Percentiles rank a stretch among this genome's conserved stretches.
Conservation (phyloP, 176 grass and related monocot genomes). For the Cocos nucifera region DNA sequence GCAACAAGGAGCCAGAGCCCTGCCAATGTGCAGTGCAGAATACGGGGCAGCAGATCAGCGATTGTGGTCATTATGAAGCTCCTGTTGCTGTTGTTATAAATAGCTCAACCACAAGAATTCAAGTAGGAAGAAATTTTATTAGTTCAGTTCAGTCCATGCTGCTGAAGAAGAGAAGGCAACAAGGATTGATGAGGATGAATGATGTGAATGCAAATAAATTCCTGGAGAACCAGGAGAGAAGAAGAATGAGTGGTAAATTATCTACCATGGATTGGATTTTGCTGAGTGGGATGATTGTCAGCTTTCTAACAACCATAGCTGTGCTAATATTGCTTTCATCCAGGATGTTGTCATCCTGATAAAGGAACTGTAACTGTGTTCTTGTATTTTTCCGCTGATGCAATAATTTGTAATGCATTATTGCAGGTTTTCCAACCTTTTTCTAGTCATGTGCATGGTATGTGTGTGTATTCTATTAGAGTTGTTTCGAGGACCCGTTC, state of each 20-base stretch:
- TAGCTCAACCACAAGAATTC: background rate
- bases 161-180: constrained; percentile 45
- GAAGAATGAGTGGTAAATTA: constrained; percentile 15
- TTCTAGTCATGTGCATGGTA: too few relatives aligned
- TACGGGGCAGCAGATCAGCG: background rate
- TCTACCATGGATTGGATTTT: constrained; percentile 43
- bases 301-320: constrained; percentile 34
- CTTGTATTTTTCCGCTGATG: background rate
- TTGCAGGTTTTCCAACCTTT: too few relatives aligned
- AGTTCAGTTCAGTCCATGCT: constrained; percentile 28
- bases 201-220: background rate
- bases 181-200: constrained; percentile 15
- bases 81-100: background rate
- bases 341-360: constrained; percentile 22
- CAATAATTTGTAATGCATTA: background rate
- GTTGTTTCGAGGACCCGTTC: too few relatives aligned
- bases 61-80: background rate
- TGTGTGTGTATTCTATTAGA: too few relatives aligned
- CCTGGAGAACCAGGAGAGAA: constrained; percentile 8
- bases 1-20: constrained; percentile 10
- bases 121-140: constrained; percentile 4
- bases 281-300: constrained; percentile 38
- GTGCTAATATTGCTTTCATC: constrained; percentile 31
- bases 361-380: constrained; percentile 8
- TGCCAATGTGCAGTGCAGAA: constrained; percentile 7